Conservation (phyloP, 1,284 basidiomycete genomes). For the Cryptococcus amylolentus region DNA sequence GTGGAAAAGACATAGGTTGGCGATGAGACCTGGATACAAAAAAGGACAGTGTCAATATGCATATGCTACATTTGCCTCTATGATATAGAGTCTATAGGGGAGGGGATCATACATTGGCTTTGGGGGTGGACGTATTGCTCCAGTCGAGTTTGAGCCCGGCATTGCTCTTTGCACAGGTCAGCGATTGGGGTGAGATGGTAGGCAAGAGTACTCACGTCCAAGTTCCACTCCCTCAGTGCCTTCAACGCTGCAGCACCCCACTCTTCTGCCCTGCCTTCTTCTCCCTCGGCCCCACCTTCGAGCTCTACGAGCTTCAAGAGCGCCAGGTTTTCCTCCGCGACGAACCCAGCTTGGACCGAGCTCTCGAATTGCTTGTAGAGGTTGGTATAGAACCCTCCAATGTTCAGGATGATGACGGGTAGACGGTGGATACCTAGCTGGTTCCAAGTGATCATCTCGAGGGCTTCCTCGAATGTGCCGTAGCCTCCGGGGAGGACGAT, state of each 20-base stretch:
- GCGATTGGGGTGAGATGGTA: neutral
- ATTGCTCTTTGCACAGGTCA: slow-evolving; percentile 15
- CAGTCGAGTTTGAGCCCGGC: slow-evolving; percentile 43
- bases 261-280: slow-evolving; percentile 54
- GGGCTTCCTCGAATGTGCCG: slow-evolving; percentile 87
- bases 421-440: slow-evolving; percentile 71
- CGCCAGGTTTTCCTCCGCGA: slow-evolving; percentile 58
- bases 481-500: slow-evolving; percentile 84
- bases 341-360: slow-evolving; percentile 71
- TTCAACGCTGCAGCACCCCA: slow-evolving; percentile 72
- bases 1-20: slow-evolving; percentile 34
- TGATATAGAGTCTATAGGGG: too few relatives aligned
- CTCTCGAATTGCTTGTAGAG: slow-evolving; percentile 67
- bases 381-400: slow-evolving; percentile 73
- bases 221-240: slow-evolving; percentile 63
- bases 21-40: neutral
- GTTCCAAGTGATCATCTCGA: slow-evolving; percentile 86
- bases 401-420: slow-evolving; percentile 77
- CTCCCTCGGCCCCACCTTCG: slow-evolving; percentile 55
- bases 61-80: neutral
- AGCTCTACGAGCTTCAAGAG: slow-evolving; percentile 71
- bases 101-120: neutral
- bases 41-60: slow-evolving; percentile 7
- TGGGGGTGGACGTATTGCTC: slow-evolving; percentile 2
- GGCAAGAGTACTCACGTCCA: slow-evolving; percentile 30